A percentile compares a stretch with the other conserved stretches of the same genome.
These are phyloP conservation scores for Teunomyces kruisii DNA, from an alignment of 805 yeast species.

Conservation along the genomic window DNA sequence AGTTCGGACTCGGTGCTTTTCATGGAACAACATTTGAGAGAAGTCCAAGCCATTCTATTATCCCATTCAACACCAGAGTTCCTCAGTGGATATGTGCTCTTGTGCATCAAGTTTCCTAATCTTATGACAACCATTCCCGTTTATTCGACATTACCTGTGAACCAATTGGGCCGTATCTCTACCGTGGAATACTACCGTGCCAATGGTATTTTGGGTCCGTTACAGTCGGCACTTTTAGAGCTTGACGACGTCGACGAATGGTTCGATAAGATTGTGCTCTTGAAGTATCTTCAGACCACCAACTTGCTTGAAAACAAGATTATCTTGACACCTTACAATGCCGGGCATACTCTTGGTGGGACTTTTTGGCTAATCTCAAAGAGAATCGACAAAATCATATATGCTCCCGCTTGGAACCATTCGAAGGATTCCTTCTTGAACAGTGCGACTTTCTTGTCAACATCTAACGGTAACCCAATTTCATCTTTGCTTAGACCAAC, in stretches of 20 bases:
- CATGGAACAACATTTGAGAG: constrained; percentile 33
- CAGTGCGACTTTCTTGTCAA: constrained; percentile 61
- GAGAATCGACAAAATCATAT: constrained; percentile 75
- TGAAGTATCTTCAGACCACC: constrained; percentile 80
- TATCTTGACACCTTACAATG: constrained; percentile 75
- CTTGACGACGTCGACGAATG: constrained; percentile 73
- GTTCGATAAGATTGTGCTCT: constrained; percentile 66
- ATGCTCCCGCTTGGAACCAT: constrained; percentile 95
- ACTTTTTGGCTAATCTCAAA: constrained; percentile 79
- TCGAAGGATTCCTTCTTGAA: constrained; percentile 82
- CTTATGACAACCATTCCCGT: constrained; percentile 65
- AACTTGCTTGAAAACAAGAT: constrained; percentile 63
- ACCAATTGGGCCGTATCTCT: constrained; percentile 80
- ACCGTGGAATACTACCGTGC: constrained; percentile 81
- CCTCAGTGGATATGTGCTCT: constrained; percentile 72
- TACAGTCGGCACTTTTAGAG: constrained; percentile 55
- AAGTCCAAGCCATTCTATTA: constrained; percentile 69
- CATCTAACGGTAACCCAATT: constrained; percentile 55
- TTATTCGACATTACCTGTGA: constrained; percentile 87
- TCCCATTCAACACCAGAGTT: constrained; percentile 84
- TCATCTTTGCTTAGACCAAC: constrained; percentile 74
- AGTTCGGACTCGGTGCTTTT: constrained; percentile 31
- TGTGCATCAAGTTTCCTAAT: constrained; percentile 57
- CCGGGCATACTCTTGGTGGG: constrained; percentile 95
- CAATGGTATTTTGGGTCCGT: constrained; percentile 74